These are phyloP conservation scores for Moesziomyces globuligerus DNA, from an alignment of 1,284 basidiomycete genomes.

Conservation along the genomic window DNA sequence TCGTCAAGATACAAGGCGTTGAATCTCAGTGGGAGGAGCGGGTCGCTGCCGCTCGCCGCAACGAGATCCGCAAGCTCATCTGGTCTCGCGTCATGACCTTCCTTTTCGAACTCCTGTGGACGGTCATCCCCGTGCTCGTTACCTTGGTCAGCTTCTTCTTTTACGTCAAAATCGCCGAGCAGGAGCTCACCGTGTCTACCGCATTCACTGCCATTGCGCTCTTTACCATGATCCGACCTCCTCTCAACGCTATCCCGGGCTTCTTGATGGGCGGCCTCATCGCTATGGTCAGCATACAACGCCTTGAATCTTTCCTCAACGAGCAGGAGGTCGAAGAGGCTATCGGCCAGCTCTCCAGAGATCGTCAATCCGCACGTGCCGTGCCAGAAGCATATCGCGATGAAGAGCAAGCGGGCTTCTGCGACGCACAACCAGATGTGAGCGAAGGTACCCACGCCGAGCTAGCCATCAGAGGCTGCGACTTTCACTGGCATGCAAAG, in stretches of 20 bases:
- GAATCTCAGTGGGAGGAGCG: constrained; percentile 51
- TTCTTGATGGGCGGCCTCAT: constrained; percentile 49
- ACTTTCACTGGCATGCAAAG: constrained; percentile 21
- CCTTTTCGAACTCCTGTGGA: constrained; percentile 68
- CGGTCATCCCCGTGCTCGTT: constrained; percentile 50
- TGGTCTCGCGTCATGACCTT: constrained; percentile 59
- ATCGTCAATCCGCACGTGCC: not conserved
- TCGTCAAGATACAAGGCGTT: constrained; percentile 74
- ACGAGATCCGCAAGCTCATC: constrained; percentile 60
- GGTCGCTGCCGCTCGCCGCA: constrained; percentile 53
- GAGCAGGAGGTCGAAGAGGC: constrained; percentile 78
- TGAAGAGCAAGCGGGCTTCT: constrained; percentile 47
- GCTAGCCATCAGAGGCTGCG: constrained; percentile 20
- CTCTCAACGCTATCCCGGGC: constrained; percentile 70
- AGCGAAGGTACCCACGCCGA: constrained; percentile 62
- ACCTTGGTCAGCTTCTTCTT: constrained; percentile 58
- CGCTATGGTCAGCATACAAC: constrained; percentile 78
- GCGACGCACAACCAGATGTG: constrained; percentile 74
- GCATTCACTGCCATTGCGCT: constrained; percentile 58
- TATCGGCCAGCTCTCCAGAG: constrained; percentile 28
- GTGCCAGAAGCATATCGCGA: constrained; percentile 70
- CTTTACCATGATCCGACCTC: constrained; percentile 51
- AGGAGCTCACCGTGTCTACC: constrained; percentile 51
- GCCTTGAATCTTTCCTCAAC: constrained; percentile 81
- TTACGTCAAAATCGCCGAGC: constrained; percentile 50